phyloP scores from a whole-genome alignment of 202 grass and related monocot genomes.

The Thinopyrum obtusiflorum region DNA sequence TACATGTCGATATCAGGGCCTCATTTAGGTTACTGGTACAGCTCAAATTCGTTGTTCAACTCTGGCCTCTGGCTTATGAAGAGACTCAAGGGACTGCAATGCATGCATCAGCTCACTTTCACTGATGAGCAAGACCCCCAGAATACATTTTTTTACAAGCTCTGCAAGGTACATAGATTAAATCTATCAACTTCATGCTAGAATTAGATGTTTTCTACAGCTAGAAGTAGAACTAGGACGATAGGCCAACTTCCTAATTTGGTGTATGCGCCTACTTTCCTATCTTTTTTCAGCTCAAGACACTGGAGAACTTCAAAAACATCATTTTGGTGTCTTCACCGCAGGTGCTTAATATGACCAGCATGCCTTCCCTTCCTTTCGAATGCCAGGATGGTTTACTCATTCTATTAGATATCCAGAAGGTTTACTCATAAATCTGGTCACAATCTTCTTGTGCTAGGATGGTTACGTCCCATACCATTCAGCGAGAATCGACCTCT shows the following conservation, averaged over 20 bases:
- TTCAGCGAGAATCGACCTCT: slow-evolving; percentile 89
- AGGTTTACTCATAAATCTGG: neutral
- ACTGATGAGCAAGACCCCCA: slow-evolving; percentile 72
- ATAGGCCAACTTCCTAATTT: neutral
- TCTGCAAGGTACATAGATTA: slow-evolving; percentile 64
- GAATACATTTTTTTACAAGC: slow-evolving; percentile 83
- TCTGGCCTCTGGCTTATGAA: slow-evolving; percentile 95
- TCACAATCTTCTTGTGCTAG: slow-evolving; percentile 27
- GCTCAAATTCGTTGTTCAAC: slow-evolving; percentile 88
- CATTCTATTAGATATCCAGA: neutral
- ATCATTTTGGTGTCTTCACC: slow-evolving; percentile 79
- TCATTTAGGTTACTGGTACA: slow-evolving; percentile 92
- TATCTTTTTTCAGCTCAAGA: slow-evolving; percentile 63
- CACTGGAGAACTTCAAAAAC: slow-evolving; percentile 75
- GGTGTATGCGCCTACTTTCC: neutral
- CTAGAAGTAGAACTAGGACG: neutral
- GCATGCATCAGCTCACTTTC: slow-evolving; percentile 93
- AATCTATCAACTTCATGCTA: neutral
- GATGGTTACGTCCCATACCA: slow-evolving; percentile 94
- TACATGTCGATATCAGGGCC: slow-evolving; percentile 94
- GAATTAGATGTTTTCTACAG: neutral
- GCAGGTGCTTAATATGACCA: slow-evolving; percentile 51
- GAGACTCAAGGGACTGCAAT: slow-evolving; percentile 77
- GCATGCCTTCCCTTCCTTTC: neutral
- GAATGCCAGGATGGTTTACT: neutral